Base-by-base conservation (phyloP, 805 yeast genomes). In the Spathaspora hagerdaliae region DNA sequence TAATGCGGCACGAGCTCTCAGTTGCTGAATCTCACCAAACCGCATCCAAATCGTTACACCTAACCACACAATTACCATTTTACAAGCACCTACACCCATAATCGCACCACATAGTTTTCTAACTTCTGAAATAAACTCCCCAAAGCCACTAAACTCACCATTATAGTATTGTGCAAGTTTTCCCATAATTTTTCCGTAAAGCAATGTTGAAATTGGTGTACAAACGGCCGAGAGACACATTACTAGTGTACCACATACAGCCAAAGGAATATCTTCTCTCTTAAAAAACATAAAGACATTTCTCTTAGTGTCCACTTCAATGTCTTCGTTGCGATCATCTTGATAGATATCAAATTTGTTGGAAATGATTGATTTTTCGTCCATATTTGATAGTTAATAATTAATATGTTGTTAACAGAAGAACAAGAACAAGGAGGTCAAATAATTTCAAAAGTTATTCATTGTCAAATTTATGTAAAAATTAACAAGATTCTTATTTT, bases 1-100 rank as follows among this genome's bases (percentile, higher is more conserved):
- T 4, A 88, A 48, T 3, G 49, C 41, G 2, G 50, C 42, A 46
- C 96, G 69, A 0, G 84, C 81, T 39, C 83, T 65, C 8, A 67
- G 52, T 39, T 82, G 87, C 51, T 85, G 89, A 10, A 69, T 64
- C 60, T 87, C 96, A 7, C 96, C 96, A 38, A 85, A 67, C 7
- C 65, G 54, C 75, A 82, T 77, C 87, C 95, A 90, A 0, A 71
- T 54, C 1, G 74, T 57, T 7, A 85, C 72, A 3, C 84, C 79
- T 0, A 73, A 37, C 83, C 89, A 82, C 2, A 64, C 59, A 35
- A 63, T 53, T 1, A 67, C 6, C 60, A 64, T 54, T 31, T 67
- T 63, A 2, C 49, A 56, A 4, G 55, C 57, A 0, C 75, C 75
- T 7, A 67, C 45, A 0, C 57, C 56, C 52, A 70, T 60, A n/a